Evolutionary conservation across 208 protist species (phyloP).

Genomic region (Porcisia deanei): DNA sequence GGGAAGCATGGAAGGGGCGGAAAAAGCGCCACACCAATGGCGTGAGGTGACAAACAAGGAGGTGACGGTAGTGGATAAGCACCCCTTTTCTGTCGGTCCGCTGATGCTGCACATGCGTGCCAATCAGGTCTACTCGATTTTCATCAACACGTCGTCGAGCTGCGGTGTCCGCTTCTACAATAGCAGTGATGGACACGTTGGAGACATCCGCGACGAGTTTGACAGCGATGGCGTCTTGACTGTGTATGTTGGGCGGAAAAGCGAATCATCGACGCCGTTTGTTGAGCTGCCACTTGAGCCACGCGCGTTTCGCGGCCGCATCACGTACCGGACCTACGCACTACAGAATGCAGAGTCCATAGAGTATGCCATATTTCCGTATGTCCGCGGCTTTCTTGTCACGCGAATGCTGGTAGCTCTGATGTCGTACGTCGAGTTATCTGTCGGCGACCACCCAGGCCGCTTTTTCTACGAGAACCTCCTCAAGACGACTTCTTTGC

Average conservation of each 20-base stretch:
- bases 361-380: constrained; percentile 67
- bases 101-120: constrained; percentile 76
- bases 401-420: constrained; percentile 89
- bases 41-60: constrained; percentile 63
- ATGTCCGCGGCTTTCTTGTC: constrained; percentile 72
- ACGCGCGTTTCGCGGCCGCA: constrained; percentile 76
- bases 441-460: neutral
- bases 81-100: constrained; percentile 67
- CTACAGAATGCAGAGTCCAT: constrained; percentile 25
- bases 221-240: constrained; percentile 84
- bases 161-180: constrained; percentile 90
- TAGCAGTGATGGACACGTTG: constrained; percentile 78
- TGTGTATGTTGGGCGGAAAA: constrained; percentile 87
- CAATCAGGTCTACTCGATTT: constrained; percentile 82
- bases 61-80: constrained; percentile 73
- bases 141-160: constrained; percentile 87
- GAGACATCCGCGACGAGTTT: constrained; percentile 80
- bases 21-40: constrained; percentile 72
- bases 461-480: constrained; percentile 50
- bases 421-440: constrained; percentile 66
- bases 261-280: constrained; percentile 81
- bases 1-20: constrained; percentile 79
- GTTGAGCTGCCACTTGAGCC: constrained; percentile 68
- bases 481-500: constrained; percentile 37
- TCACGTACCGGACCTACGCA: constrained; percentile 76